Conservation (phyloP, 345 rosid species). For the Ceriops tagal region DNA sequence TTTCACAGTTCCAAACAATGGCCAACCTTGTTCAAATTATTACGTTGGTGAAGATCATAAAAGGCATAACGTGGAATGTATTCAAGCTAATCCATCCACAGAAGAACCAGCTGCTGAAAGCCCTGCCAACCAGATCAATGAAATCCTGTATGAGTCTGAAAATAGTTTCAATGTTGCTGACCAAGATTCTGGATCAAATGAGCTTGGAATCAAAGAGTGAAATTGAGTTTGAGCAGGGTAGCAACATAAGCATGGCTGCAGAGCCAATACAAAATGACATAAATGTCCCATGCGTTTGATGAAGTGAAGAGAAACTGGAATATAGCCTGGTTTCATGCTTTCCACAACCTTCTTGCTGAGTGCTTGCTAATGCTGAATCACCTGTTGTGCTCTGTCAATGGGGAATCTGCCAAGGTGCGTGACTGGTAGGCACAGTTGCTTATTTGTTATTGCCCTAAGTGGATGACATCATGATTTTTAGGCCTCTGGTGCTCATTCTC, state of each 20-base stretch:
- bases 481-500: background rate
- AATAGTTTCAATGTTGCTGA: background rate
- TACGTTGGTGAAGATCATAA: background rate
- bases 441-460: background rate
- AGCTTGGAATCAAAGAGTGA: conserved; percentile 9
- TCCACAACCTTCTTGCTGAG: background rate
- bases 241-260: background rate
- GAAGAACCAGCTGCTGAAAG: conserved; percentile 8
- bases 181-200: conserved; percentile 4
- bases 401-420: background rate
- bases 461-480: background rate
- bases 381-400: background rate
- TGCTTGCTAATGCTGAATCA: background rate
- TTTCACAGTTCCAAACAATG: conserved; percentile 1
- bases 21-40: background rate
- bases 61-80: conserved; percentile 11
- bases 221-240: background rate
- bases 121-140: background rate
- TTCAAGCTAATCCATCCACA: conserved; percentile 9
- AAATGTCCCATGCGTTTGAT: background rate
- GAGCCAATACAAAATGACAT: conserved; percentile 8
- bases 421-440: background rate
- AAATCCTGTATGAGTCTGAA: conserved; percentile 5
- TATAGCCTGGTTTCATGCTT: background rate
- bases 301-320: conserved; percentile 6